Percentiles rank a stretch among this genome's conserved stretches.
phyloP scores from a whole-genome alignment of 75 land plant species.

The Sequoiadendron giganteum region DNA sequence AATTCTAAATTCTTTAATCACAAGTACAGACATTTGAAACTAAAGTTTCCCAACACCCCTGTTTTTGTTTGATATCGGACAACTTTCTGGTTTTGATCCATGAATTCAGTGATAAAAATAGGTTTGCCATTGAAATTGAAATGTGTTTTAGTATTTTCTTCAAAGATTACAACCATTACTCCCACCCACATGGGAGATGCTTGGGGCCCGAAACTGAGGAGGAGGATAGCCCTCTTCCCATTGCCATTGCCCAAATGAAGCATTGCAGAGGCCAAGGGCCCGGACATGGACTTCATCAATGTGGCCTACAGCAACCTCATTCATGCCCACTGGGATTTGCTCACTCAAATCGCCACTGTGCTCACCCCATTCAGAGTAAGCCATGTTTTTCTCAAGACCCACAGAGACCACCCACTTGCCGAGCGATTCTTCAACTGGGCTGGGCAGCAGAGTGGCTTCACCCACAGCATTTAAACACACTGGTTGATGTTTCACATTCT shows the following conservation, averaged over 20 bases:
- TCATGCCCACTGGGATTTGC: conserved; percentile 47
- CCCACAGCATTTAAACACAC: conserved; percentile 29
- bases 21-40: too few relatives aligned
- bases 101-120: background rate
- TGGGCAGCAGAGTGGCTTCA: conserved; percentile 13
- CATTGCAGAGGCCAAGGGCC: conserved; percentile 44
- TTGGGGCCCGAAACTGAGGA: background rate
- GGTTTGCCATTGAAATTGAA: background rate
- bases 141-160: background rate
- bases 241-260: conserved; percentile 46
- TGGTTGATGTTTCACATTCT: conserved; percentile 54
- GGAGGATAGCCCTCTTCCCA: background rate
- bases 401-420: conserved; percentile 43
- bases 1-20: too few relatives aligned
- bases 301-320: conserved; percentile 49
- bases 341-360: conserved; percentile 20
- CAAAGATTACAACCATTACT: background rate
- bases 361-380: conserved; percentile 43
- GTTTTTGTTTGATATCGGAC: too few relatives aligned
- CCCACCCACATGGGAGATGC: background rate
- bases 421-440: conserved; percentile 48
- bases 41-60: too few relatives aligned
- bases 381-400: conserved; percentile 50
- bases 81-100: background rate
- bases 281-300: conserved; percentile 49